Percentiles rank a stretch among this genome's conserved stretches.
Conservation (phyloP, 78 protist species). For the Protostelium mycophagum region DNA sequence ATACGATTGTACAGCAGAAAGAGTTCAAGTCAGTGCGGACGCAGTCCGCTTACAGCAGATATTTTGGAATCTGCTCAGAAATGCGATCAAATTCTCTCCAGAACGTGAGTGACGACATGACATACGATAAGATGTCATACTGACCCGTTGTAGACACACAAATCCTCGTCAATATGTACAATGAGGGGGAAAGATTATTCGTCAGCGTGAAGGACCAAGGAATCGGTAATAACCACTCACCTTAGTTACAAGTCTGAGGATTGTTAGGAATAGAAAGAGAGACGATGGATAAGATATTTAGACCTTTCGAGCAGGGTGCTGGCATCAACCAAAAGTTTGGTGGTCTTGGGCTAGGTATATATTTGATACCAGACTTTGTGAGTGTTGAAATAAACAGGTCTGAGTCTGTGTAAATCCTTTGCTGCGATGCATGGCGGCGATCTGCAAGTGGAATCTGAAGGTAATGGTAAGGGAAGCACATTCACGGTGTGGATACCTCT, state of each 20-base stretch:
- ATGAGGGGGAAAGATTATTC: not conserved
- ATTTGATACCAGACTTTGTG: not conserved
- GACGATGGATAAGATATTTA: not conserved
- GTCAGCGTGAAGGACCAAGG: not conserved
- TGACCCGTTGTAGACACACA: not conserved
- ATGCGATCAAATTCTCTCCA: not conserved
- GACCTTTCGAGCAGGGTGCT: not conserved
- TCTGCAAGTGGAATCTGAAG: not conserved
- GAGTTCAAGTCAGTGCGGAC: not conserved
- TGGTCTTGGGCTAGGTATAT: not conserved
- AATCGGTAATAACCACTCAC: too few species aligned
- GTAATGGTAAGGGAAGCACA: not conserved
- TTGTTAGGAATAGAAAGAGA: not conserved
- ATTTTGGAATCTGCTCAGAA: not conserved
- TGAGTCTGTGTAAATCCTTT: not conserved
- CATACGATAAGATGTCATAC: not conserved
- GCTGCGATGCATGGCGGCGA: not conserved
- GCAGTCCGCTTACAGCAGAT: not conserved
- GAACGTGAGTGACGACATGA: not conserved
- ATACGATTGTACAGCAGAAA: not conserved
- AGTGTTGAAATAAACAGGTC: too few species aligned
- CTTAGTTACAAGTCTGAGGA: too few species aligned
- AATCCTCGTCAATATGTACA: not conserved
- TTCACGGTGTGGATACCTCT: not conserved
- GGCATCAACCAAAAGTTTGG: not conserved